A percentile compares a stretch with the other conserved stretches of the same genome.
Conservation (phyloP, 176 grass and related monocot species). For the Phragmites australis region DNA sequence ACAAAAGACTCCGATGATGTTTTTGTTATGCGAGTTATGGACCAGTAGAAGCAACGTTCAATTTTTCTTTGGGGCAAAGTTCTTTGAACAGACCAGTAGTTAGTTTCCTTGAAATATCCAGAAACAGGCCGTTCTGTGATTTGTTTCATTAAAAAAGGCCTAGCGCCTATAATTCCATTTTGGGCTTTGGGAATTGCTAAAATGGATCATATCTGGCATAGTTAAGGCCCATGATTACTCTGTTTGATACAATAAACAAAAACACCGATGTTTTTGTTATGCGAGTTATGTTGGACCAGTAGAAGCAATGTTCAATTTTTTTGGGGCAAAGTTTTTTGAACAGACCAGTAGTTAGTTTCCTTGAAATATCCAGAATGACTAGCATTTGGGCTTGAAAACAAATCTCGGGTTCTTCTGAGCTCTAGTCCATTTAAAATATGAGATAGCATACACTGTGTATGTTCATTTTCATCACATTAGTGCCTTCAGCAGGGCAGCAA, state of each 20-base stretch:
- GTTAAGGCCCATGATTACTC: not conserved
- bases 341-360: not conserved
- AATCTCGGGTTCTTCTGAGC: not conserved
- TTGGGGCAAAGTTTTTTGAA: no score
- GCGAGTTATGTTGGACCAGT: not conserved
- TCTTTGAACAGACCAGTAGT: no score
- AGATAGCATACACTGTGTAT: not conserved
- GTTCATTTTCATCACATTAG: not conserved
- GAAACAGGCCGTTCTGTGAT: not conserved
- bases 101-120: no score
- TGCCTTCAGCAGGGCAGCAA: not conserved
- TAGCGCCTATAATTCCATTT: not conserved
- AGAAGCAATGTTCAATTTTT: not conserved
- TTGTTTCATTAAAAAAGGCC: not conserved
- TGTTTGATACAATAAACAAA: not conserved
- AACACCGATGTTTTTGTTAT: not conserved
- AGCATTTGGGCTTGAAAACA: not conserved
- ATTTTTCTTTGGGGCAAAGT: no score
- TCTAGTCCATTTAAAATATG: not conserved
- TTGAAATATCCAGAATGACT: not conserved
- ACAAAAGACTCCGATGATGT: not conserved
- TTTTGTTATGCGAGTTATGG: conserved; percentile 16
- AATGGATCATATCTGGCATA: not conserved
- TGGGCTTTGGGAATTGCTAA: not conserved
- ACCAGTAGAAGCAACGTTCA: not conserved